Evolutionary conservation across 495 filamentous ascomycete species (phyloP).

Genomic region (Aspergillus heteromorphus): DNA sequence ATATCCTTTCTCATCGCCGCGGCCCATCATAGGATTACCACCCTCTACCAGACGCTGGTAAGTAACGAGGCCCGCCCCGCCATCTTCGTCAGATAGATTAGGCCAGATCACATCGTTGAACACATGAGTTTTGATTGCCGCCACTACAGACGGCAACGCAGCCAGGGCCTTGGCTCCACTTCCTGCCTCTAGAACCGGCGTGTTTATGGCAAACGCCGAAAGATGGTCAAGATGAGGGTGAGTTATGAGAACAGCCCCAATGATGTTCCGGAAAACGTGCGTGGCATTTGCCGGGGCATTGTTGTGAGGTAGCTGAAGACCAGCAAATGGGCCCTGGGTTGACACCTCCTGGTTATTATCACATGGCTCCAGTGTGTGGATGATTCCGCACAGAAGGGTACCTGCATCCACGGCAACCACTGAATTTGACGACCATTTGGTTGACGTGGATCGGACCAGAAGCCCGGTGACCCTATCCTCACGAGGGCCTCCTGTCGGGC

Average conservation of each 20-base stretch:
- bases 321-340: constrained; percentile 63
- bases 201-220: constrained; percentile 86
- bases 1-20: constrained; percentile 71
- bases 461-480: constrained; percentile 88
- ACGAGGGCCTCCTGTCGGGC: constrained; percentile 81
- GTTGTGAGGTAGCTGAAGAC: constrained; percentile 57
- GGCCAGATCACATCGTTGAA: constrained; percentile 99
- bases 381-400: constrained; percentile 79
- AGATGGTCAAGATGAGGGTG: constrained; percentile 95
- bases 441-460: constrained; percentile 74
- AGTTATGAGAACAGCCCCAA: constrained; percentile 86
- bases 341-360: constrained; percentile 24
- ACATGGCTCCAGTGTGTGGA: constrained; percentile 58
- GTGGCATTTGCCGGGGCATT: constrained; percentile 71
- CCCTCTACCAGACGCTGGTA: constrained; percentile 85
- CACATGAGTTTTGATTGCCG: constrained; percentile 84
- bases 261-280: constrained; percentile 67
- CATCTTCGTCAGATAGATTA: constrained; percentile 93
- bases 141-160: constrained; percentile 76
- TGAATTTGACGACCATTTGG: constrained; percentile 72
- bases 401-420: constrained; percentile 89
- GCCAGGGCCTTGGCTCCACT: constrained; percentile 74
- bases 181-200: constrained; percentile 70
- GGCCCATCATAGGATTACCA: constrained; percentile 74
- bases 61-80: constrained; percentile 84